Percentiles rank a stretch among this genome's conserved stretches.
Evolutionary conservation across 2,329 filamentous ascomycete genomes (phyloP).

Genomic region (Verticillium albo-atrum): DNA sequence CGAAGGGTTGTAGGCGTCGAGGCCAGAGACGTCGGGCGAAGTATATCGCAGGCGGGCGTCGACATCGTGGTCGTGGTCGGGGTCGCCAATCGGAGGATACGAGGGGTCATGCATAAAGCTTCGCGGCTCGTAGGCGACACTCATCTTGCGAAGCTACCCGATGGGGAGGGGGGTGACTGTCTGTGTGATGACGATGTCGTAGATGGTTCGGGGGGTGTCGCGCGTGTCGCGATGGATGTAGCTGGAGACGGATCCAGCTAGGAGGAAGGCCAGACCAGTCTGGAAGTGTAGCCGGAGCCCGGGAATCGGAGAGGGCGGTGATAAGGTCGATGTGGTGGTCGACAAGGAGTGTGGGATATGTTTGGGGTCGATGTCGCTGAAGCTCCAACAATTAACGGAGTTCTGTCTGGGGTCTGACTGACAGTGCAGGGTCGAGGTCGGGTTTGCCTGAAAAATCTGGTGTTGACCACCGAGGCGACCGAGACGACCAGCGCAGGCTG

Average conservation of each 20-base stretch:
- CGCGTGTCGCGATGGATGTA: neutral
- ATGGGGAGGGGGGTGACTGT: neutral
- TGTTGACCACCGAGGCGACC: too few relatives aligned
- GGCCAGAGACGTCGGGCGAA: slow-evolving; percentile 37
- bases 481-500: neutral
- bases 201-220: neutral
- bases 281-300: neutral
- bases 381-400: neutral
- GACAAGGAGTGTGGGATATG: neutral
- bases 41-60: slow-evolving; percentile 25
- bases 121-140: slow-evolving; percentile 47
- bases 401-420: neutral
- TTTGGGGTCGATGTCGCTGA: neutral
- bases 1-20: slow-evolving; percentile 38
- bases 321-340: neutral
- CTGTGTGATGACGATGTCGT: neutral
- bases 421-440: neutral
- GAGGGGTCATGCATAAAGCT: slow-evolving; percentile 43
- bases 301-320: neutral
- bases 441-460: slow-evolving; percentile 27
- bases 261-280: neutral
- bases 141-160: slow-evolving; percentile 31
- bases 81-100: slow-evolving; percentile 42
- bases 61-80: slow-evolving; percentile 27
- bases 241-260: neutral